These are phyloP conservation scores for Penicillium tannophilum DNA, from an alignment of 495 filamentous ascomycete species.

Conservation along the genomic window DNA sequence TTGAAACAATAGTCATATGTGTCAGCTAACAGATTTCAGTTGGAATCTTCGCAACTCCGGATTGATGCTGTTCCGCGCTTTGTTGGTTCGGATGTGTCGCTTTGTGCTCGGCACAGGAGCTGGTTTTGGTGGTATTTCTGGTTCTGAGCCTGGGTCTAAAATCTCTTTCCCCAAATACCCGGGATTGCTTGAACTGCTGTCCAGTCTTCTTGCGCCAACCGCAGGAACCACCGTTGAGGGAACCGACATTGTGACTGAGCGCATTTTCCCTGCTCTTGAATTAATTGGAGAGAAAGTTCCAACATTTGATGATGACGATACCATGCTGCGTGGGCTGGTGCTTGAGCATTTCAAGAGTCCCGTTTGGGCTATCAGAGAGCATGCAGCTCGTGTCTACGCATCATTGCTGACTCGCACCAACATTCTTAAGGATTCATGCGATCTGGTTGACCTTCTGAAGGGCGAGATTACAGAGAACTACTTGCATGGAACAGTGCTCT, in stretches of 20 bases:
- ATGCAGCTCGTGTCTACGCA: conserved; percentile 78
- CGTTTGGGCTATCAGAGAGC: conserved; percentile 88
- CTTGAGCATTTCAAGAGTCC: conserved; percentile 60
- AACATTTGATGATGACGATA: conserved; percentile 34
- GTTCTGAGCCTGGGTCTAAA: conserved; percentile 44
- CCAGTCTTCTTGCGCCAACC: conserved; percentile 60
- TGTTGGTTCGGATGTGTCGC: conserved; percentile 69
- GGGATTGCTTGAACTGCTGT: conserved; percentile 65
- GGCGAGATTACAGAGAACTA: conserved; percentile 53
- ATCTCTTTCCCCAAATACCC: conserved; percentile 66
- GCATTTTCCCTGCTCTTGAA: conserved; percentile 85
- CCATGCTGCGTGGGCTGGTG: conserved; percentile 37
- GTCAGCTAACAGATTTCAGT: conserved; percentile 41
- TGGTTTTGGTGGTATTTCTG: conserved; percentile 46
- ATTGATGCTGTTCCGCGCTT: conserved; percentile 80
- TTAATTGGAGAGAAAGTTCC: conserved; percentile 64
- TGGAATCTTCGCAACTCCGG: conserved; percentile 96
- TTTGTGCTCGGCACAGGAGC: conserved; percentile 30
- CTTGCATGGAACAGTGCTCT: conserved; percentile 64
- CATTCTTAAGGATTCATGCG: conserved; percentile 51
- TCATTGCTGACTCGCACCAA: conserved; percentile 58
- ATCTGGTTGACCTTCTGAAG: conserved; percentile 44
- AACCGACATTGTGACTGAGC: conserved; percentile 59
- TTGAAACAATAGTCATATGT: background rate
- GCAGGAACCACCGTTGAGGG: conserved; percentile 37